phyloP scores from a whole-genome alignment of 2,329 filamentous ascomycete species.

The Didymella glomerata region DNA sequence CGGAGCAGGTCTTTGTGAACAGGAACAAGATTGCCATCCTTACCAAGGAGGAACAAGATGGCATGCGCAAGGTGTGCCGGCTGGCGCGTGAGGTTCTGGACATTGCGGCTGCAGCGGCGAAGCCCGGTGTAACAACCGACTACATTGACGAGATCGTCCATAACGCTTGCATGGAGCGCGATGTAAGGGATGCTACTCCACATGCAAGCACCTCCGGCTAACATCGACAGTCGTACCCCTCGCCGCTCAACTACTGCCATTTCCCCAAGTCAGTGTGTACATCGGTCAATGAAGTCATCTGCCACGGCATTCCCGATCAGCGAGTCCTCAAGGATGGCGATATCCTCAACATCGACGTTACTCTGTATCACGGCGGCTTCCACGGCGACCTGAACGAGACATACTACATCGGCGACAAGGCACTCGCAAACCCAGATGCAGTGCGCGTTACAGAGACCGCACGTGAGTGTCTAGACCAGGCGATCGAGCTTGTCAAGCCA shows the following conservation, averaged over 20 bases:
- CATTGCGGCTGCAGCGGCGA: conserved; percentile 81
- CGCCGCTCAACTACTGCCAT: conserved; percentile 91
- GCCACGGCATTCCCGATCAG: conserved; percentile 96
- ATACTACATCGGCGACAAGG: conserved; percentile 94
- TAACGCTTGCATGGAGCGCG: conserved; percentile 89
- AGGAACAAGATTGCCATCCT: conserved; percentile 85
- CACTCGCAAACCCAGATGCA: conserved; percentile 81
- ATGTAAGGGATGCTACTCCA: conserved; percentile 67
- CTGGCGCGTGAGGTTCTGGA: conserved; percentile 91
- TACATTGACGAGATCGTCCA: conserved; percentile 95
- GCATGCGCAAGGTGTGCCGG: conserved; percentile 91
- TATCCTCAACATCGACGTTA: conserved; percentile 96
- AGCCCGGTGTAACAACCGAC: conserved; percentile 95
- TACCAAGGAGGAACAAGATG: conserved; percentile 80
- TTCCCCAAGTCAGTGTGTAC: conserved; percentile 99
- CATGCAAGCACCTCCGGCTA: conserved; percentile 16
- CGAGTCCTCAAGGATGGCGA: conserved; percentile 88
- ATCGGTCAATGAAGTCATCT: conserved; percentile 96
- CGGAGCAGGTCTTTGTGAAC: conserved; percentile 70
- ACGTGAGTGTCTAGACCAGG: conserved; percentile 86
- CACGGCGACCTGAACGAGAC: conserved; percentile 98
- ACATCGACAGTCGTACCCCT: conserved; percentile 80
- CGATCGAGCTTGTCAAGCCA: conserved; percentile 91
- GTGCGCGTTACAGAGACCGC: conserved; percentile 91
- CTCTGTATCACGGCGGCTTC: conserved; percentile 91